Percentiles rank a stretch among this genome's conserved stretches.
phyloP scores from a whole-genome alignment of 1,284 basidiomycete species.

The Athelia psychrophila region DNA sequence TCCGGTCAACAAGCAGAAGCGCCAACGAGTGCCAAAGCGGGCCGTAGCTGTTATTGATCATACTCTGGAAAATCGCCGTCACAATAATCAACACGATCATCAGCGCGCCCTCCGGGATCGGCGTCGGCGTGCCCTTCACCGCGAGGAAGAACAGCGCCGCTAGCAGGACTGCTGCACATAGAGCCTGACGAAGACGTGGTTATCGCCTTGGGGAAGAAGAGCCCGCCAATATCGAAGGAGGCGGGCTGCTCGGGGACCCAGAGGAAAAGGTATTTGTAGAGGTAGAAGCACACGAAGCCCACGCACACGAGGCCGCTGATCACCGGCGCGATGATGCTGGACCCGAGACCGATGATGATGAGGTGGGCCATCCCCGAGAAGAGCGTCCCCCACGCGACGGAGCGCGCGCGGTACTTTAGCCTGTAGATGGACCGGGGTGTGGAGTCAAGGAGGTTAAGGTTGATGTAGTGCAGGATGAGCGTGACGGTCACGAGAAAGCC shows the following conservation, averaged over 20 bases:
- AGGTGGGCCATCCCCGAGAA: slow-evolving; percentile 81
- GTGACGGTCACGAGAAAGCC: slow-evolving; percentile 80
- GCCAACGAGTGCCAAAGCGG: slow-evolving; percentile 70
- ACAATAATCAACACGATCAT: slow-evolving; percentile 83
- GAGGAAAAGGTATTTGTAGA: slow-evolving; percentile 90
- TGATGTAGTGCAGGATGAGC: slow-evolving; percentile 88
- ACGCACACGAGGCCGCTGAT: slow-evolving; percentile 88
- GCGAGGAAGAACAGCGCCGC: slow-evolving; percentile 88
- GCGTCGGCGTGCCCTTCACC: slow-evolving; percentile 46
- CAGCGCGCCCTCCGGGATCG: slow-evolving; percentile 73
- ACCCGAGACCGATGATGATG: slow-evolving; percentile 80
- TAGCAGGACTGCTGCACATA: slow-evolving; percentile 86
- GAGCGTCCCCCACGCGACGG: slow-evolving; percentile 87
- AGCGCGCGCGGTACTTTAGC: slow-evolving; percentile 70
- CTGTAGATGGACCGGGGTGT: slow-evolving; percentile 86
- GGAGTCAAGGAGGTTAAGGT: slow-evolving; percentile 79
- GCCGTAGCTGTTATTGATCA: slow-evolving; percentile 68
- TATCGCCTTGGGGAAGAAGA: slow-evolving; percentile 96
- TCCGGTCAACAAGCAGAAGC: slow-evolving; percentile 73
- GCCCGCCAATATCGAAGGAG: slow-evolving; percentile 83
- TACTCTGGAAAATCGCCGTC: slow-evolving; percentile 66
- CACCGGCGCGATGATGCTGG: slow-evolving; percentile 91
- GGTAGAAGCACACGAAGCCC: slow-evolving; percentile 84
- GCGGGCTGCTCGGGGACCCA: slow-evolving; percentile 78
- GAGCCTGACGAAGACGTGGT: slow-evolving; percentile 89